Conservation (phyloP, 192 early-diverging fungal species). For the Entophlyctis luteolus region DNA sequence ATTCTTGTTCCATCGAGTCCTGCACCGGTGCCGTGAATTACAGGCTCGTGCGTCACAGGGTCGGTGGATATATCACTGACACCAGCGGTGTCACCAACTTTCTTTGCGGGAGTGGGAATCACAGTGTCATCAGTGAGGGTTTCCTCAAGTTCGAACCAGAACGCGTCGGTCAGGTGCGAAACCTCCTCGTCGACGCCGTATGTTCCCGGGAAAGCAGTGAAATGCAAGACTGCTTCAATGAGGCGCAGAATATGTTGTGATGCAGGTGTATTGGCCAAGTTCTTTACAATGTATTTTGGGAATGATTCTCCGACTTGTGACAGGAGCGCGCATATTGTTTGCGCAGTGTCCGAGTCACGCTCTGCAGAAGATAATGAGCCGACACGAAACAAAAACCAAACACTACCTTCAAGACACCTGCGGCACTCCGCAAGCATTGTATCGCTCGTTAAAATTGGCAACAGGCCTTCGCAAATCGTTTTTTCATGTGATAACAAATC, state of each 20-base stretch:
- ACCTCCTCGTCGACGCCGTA: constrained; percentile 41
- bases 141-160: constrained; percentile 29
- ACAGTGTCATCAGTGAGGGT: constrained; percentile 19
- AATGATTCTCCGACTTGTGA: constrained; percentile 38
- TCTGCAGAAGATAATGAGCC: constrained; percentile 13
- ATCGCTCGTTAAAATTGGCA: constrained; percentile 32
- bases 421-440: constrained; percentile 29
- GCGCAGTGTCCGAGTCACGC: constrained; percentile 26
- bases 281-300: constrained; percentile 19
- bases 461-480: constrained; percentile 30
- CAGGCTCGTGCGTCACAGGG: constrained; percentile 29
- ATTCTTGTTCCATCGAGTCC: constrained; percentile 12
- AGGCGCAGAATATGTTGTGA: constrained; percentile 6
- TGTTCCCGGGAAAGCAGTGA: constrained; percentile 39
- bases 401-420: constrained; percentile 33
- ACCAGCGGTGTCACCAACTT: neutral
- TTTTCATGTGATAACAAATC: constrained; percentile 27
- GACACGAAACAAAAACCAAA: neutral
- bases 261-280: constrained; percentile 16
- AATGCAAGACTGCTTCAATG: constrained; percentile 39
- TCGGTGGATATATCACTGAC: constrained; percentile 23
- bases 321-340: constrained; percentile 33
- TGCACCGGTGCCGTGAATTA: constrained; percentile 15
- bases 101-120: neutral
- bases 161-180: constrained; percentile 24